Evolutionary conservation across 2,329 filamentous ascomycete species (phyloP).

Genomic region (Waltergamsia citrina): DNA sequence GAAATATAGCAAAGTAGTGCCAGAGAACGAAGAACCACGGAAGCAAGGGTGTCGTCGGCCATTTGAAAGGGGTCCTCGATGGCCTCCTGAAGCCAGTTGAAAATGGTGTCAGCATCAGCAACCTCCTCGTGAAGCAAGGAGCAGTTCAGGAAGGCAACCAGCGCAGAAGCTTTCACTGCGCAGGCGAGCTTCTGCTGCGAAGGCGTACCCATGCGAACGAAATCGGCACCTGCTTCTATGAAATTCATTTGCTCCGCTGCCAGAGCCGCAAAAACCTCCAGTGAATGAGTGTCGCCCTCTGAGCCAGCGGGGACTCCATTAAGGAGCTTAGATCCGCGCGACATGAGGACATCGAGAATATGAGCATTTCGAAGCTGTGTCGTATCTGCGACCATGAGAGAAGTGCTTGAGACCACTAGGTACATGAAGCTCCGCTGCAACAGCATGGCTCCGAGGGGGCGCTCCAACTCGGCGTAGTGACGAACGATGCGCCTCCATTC

Average conservation of each 20-base stretch:
- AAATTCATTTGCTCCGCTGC: conserved; percentile 76
- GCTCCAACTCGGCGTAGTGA: conserved; percentile 69
- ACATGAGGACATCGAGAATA: conserved; percentile 66
- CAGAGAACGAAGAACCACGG: conserved; percentile 70
- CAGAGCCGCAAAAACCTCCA: conserved; percentile 60
- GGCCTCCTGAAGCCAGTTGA: conserved; percentile 78
- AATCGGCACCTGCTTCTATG: conserved; percentile 83
- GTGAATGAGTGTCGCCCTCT: conserved; percentile 43
- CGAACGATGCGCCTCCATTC: conserved; percentile 85
- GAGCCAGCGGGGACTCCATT: conserved; percentile 15
- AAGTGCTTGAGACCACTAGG: conserved; percentile 70
- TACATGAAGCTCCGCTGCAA: conserved; percentile 83
- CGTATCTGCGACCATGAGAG: conserved; percentile 58
- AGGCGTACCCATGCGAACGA: conserved; percentile 67
- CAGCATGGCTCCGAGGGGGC: conserved; percentile 84
- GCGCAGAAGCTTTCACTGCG: conserved; percentile 71
- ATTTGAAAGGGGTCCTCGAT: conserved; percentile 74
- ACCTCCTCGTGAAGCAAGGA: conserved; percentile 71
- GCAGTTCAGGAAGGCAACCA: conserved; percentile 82
- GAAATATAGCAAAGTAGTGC: conserved; percentile 72
- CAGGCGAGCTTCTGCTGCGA: conserved; percentile 83
- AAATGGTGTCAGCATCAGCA: conserved; percentile 68
- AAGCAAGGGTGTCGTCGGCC: conserved; percentile 67
- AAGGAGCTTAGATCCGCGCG: conserved; percentile 21
- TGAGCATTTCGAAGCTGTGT: conserved; percentile 50